These are phyloP conservation scores for Silene latifolia DNA, from an alignment of 148 eudicot genomes.

Conservation along the genomic window DNA sequence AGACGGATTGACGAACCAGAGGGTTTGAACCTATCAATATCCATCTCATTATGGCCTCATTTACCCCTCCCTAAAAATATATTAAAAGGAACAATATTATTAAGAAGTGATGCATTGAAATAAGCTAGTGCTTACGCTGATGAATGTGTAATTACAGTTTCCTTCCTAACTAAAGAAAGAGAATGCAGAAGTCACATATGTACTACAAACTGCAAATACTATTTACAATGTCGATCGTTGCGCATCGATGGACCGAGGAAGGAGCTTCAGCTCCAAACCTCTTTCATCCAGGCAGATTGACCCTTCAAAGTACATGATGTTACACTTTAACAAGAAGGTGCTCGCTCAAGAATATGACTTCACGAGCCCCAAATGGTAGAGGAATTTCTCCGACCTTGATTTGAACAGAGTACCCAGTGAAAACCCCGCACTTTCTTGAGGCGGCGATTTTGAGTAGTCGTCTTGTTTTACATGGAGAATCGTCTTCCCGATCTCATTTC, in stretches of 20 bases:
- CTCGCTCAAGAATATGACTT: slow-evolving; percentile 53
- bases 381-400: slow-evolving; percentile 72
- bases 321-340: slow-evolving; percentile 3
- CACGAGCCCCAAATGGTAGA: slow-evolving; percentile 70
- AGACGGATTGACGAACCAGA: no score
- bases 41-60: no score
- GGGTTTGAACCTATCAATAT: no score
- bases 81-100: not conserved
- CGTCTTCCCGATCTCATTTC: slow-evolving; percentile 64
- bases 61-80: no score
- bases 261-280: slow-evolving; percentile 9
- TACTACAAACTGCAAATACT: slow-evolving; percentile 7
- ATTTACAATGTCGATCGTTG: slow-evolving; percentile 10
- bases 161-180: slow-evolving; percentile 20
- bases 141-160: slow-evolving; percentile 21
- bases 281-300: not conserved
- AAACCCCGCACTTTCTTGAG: slow-evolving; percentile 50
- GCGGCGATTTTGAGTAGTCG: slow-evolving; percentile 38
- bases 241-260: not conserved
- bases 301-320: slow-evolving; percentile 18
- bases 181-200: slow-evolving; percentile 21
- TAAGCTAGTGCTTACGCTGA: slow-evolving; percentile 7
- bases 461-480: slow-evolving; percentile 65
- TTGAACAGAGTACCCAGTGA: slow-evolving; percentile 68
- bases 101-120: not conserved